Evolutionary conservation across 805 yeast species (phyloP).

Genomic region (Saccharomycopsis olivae): DNA sequence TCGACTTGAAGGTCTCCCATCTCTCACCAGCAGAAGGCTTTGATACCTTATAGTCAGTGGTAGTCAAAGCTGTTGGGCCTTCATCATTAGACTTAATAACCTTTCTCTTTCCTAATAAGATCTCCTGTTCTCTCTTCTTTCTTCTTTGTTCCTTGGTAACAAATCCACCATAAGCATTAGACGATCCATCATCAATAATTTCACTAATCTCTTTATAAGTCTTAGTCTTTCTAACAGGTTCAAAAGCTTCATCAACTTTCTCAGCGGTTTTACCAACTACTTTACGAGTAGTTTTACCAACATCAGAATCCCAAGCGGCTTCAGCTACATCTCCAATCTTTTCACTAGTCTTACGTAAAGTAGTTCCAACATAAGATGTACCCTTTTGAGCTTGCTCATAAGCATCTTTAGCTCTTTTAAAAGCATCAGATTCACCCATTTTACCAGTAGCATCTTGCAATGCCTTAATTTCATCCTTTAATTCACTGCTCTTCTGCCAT

Average conservation of each 20-base stretch:
- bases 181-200: constrained; percentile 85
- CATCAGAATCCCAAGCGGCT: constrained; percentile 93
- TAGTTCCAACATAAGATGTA: constrained; percentile 57
- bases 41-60: constrained; percentile 71
- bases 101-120: constrained; percentile 48
- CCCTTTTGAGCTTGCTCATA: constrained; percentile 74
- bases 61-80: constrained; percentile 74
- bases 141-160: constrained; percentile 76
- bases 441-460: constrained; percentile 93
- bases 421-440: constrained; percentile 88
- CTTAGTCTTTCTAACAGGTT: constrained; percentile 87
- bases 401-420: constrained; percentile 87
- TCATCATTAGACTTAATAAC: constrained; percentile 67
- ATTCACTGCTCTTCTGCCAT: constrained; percentile 82
- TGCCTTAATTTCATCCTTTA: constrained; percentile 88
- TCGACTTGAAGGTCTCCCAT: constrained; percentile 56
- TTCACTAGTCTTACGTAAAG: constrained; percentile 83
- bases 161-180: constrained; percentile 85
- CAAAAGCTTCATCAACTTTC: constrained; percentile 72
- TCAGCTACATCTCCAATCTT: constrained; percentile 83
- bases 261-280: constrained; percentile 79
- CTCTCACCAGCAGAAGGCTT: constrained; percentile 57
- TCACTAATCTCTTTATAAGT: constrained; percentile 82
- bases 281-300: constrained; percentile 79
- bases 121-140: constrained; percentile 52